Evolutionary conservation across 108 stramenopile genomes (phyloP), one percentile per base, ranked within the genome.

Genomic region (Mayamaea pseudoterrestris): DNA sequence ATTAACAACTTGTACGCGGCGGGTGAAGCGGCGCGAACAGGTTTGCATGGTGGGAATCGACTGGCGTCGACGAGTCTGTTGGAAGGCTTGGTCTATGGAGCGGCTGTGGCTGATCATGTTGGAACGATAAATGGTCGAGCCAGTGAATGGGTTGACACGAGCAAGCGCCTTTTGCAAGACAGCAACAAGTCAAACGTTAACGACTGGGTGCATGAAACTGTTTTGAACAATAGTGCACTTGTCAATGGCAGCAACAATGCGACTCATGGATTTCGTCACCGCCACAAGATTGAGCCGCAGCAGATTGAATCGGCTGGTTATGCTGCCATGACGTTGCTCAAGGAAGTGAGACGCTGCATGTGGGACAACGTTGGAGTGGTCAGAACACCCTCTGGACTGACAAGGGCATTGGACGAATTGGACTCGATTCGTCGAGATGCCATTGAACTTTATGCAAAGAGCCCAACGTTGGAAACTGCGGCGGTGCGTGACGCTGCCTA

Each of bases 341-440:
- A 47, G 12, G 47, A 66, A 30, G 53, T 93, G 24, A 69, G 78
- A 18, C 56, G 63, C 8, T 61, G 78, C 45, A 89, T 95, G 86
- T 95, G 94, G 94, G 83, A 95, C 34, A 58, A 91, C 17, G 94
- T 95, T 2, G 94, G 94, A 28, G 80, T 93, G 11, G 87, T 91
- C 18, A 83, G 94, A 5, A 83, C 66, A 11, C 64, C 70, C 2
- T 51, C 61, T n/a, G 83, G 87, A 8, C 63, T 91, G 13, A 45
- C 62, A 8, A 43, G 45, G 14, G 94, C 86, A 3, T 34, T 76
- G 25, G 79, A 78, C 3, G 66, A 64, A 9, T 57, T 91, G 35
- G 50, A 47, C 9, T 71, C 66, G 2, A 73, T 86, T 29, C 54
- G 56, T 24, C 60, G 58, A 5, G 67, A 86, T 44, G 76, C 83